A percentile compares a stretch with the other conserved stretches of the same genome.
Conservation (phyloP, 1,139 yeast species). For the Eremothecium sinecaudum region DNA sequence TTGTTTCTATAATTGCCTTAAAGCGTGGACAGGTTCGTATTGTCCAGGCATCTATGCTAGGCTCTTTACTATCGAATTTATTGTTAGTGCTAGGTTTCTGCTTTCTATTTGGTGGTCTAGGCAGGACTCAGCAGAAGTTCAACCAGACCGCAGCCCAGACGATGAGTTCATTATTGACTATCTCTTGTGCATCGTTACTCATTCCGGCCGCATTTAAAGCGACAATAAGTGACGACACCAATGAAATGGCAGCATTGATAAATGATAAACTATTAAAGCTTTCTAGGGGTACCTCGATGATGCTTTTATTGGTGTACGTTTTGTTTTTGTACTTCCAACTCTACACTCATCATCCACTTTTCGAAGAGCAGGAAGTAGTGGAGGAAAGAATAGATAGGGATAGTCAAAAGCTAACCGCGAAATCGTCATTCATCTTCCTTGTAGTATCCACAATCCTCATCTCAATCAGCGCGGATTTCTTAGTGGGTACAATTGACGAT, state of each 20-base stretch:
- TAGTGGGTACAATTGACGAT: conserved; percentile 86
- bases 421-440: conserved; percentile 31
- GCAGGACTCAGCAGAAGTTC: conserved; percentile 76
- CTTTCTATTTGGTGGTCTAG: conserved; percentile 85
- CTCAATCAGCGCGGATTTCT: conserved; percentile 83
- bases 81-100: conserved; percentile 91
- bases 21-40: conserved; percentile 78
- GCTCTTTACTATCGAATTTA: conserved; percentile 80
- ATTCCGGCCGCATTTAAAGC: conserved; percentile 97
- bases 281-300: conserved; percentile 79
- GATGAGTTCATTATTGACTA: conserved; percentile 87
- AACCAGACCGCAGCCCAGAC: conserved; percentile 97
- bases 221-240: conserved; percentile 47
- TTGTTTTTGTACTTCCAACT: conserved; percentile 80
- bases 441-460: conserved; percentile 67
- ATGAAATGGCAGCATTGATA: conserved; percentile 27
- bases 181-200: conserved; percentile 77
- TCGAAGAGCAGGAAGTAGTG: conserved; percentile 37
- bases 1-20: conserved; percentile 86
- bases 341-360: conserved; percentile 65
- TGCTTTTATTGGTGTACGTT: conserved; percentile 67
- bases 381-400: conserved; percentile 14
- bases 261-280: conserved; percentile 54
- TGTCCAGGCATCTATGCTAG: conserved; percentile 95
- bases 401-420: conserved; percentile 11